Percentiles rank a stretch among this genome's conserved stretches.
Conservation (phyloP, 2,329 filamentous ascomycete genomes). For the Curvularia lunata region DNA sequence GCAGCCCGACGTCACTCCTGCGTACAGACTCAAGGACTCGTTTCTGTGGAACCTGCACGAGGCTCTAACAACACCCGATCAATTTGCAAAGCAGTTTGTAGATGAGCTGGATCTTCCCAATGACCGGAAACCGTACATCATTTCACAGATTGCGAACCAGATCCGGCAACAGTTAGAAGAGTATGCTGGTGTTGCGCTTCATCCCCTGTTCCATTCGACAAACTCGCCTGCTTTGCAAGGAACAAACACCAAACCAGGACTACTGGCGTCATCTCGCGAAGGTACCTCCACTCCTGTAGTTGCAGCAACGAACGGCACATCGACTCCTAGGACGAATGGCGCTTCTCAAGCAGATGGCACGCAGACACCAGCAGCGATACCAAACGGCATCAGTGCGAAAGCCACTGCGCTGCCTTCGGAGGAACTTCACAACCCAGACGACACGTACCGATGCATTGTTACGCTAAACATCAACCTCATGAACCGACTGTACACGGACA, state of each 20-base stretch:
- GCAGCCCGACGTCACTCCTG: slow-evolving; percentile 77
- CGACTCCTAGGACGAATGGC: slow-evolving; percentile 61
- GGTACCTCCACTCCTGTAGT: slow-evolving; percentile 57
- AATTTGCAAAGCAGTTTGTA: slow-evolving; percentile 89
- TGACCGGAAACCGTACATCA: slow-evolving; percentile 65
- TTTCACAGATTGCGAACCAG: slow-evolving; percentile 85
- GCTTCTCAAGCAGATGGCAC: slow-evolving; percentile 50
- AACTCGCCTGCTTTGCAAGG: slow-evolving; percentile 40
- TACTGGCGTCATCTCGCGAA: slow-evolving; percentile 57
- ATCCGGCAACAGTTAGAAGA: slow-evolving; percentile 96
- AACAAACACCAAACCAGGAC: slow-evolving; percentile 40
- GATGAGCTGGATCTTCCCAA: slow-evolving; percentile 92
- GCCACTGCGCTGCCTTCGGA: slow-evolving; percentile 70
- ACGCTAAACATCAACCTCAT: slow-evolving; percentile 89
- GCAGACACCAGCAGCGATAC: slow-evolving; percentile 55
- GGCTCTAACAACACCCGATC: slow-evolving; percentile 89
- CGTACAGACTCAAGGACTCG: slow-evolving; percentile 90
- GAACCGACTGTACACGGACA: slow-evolving; percentile 92
- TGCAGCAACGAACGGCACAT: slow-evolving; percentile 60
- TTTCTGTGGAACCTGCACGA: slow-evolving; percentile 99
- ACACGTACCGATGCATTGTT: slow-evolving; percentile 93
- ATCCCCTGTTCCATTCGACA: slow-evolving; percentile 82
- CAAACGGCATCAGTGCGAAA: slow-evolving; percentile 69
- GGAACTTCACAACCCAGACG: slow-evolving; percentile 84
- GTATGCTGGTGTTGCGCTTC: slow-evolving; percentile 90